Evolutionary conservation across 2,329 filamentous ascomycete genomes (phyloP).

Genomic region (Fusarium buxicola): DNA sequence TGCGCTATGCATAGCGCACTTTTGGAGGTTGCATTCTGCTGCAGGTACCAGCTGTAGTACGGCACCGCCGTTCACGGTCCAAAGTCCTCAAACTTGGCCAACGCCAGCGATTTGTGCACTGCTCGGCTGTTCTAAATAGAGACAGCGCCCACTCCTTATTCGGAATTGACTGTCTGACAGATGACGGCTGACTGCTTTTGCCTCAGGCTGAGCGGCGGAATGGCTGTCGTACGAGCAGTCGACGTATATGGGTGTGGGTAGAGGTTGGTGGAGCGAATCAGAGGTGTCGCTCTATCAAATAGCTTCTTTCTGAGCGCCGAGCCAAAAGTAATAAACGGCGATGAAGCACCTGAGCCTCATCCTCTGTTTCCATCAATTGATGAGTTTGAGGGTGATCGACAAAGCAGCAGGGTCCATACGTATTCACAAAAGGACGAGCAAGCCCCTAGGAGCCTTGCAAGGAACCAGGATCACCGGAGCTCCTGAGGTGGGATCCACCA

Average conservation of each 20-base stretch:
- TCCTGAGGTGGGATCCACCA: slow-evolving; percentile 35
- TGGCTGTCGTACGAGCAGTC: slow-evolving; percentile 38
- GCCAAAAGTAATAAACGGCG: slow-evolving; percentile 6
- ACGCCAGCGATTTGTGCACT: slow-evolving; percentile 1
- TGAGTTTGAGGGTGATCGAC: slow-evolving; percentile 25
- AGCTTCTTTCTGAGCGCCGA: not conserved
- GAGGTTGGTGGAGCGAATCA: slow-evolving; percentile 17
- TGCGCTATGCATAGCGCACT: slow-evolving; percentile 18
- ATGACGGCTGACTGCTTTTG: slow-evolving; percentile 29
- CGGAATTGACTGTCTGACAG: slow-evolving; percentile 19
- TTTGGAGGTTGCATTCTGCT: slow-evolving; percentile 38
- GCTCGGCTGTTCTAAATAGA: slow-evolving; percentile 1
- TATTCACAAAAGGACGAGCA: slow-evolving; percentile 17
- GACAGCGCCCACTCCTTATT: slow-evolving; percentile 22
- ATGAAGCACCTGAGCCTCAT: slow-evolving; percentile 8
- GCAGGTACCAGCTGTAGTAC: slow-evolving; percentile 38
- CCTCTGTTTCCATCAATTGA: not conserved
- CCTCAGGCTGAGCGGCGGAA: slow-evolving; percentile 32
- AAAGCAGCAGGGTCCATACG: slow-evolving; percentile 22
- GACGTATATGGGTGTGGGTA: slow-evolving; percentile 31
- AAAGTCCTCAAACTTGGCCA: slow-evolving; percentile 12
- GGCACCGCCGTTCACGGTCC: not conserved
- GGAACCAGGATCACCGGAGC: slow-evolving; percentile 27
- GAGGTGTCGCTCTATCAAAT: slow-evolving; percentile 32
- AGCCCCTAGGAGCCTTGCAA: slow-evolving; percentile 13